These are phyloP conservation scores for Pythium oligandrum DNA, from an alignment of 352 stramenopile species.

Conservation along the genomic window DNA sequence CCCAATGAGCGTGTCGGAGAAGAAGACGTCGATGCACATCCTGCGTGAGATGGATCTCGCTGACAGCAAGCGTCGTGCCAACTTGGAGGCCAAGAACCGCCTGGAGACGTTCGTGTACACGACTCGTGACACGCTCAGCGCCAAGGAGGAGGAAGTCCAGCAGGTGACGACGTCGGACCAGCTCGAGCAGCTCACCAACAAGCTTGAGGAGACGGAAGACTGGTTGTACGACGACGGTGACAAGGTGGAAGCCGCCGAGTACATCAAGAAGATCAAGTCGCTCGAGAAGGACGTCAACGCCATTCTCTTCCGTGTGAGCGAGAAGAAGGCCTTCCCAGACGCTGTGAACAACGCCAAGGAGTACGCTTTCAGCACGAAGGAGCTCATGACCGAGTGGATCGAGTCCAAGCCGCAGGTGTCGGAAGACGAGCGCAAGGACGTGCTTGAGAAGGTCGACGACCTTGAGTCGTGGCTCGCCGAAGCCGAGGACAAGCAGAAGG, in stretches of 20 bases:
- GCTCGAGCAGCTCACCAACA: conserved; percentile 65
- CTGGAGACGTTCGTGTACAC: conserved; percentile 93
- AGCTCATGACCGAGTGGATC: conserved; percentile 59
- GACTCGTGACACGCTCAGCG: conserved; percentile 83
- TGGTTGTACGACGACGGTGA: conserved; percentile 94
- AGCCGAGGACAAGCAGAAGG: conserved; percentile 64
- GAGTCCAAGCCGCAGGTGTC: conserved; percentile 79
- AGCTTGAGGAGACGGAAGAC: conserved; percentile 83
- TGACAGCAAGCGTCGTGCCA: conserved; percentile 61
- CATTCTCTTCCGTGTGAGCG: conserved; percentile 86
- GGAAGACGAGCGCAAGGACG: conserved; percentile 87
- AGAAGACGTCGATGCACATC: conserved; percentile 65
- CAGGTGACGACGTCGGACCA: conserved; percentile 82
- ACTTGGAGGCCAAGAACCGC: conserved; percentile 87
- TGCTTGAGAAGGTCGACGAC: conserved; percentile 83
- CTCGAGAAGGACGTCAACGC: conserved; percentile 81
- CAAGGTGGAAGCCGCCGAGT: conserved; percentile 77
- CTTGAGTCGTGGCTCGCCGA: conserved; percentile 81
- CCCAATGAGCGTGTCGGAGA: conserved; percentile 53
- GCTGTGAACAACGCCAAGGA: conserved; percentile 67
- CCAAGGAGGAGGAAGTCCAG: conserved; percentile 73
- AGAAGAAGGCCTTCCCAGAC: conserved; percentile 81
- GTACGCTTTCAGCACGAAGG: conserved; percentile 56
- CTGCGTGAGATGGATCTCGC: conserved; percentile 63
- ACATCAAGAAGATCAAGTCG: conserved; percentile 80